Base-by-base conservation (phyloP, 768 basidiomycete species). In the Mycena rebaudengoi region DNA sequence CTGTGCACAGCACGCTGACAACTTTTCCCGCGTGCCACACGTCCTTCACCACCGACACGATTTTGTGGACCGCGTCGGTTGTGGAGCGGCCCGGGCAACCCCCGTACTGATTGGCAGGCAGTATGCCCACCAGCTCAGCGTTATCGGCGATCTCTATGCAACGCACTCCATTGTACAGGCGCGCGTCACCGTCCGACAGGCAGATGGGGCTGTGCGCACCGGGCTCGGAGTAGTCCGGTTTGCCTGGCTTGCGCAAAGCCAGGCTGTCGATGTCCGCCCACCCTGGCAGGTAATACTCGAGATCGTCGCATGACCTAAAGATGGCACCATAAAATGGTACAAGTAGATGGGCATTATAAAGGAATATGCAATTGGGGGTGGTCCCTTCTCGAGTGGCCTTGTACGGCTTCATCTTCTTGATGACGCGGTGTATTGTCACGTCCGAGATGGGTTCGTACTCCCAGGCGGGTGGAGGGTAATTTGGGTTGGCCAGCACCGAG, bases 211-310 rank as follows among this genome's bases (percentile, higher is more conserved):
- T 66, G 62, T 73, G 78, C 3, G 78, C 73, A 20, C 73, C 75
- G 5, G 79, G 73, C 0, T 67, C 58, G 5, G 70, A 48, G 69
- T 81, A 82, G 64, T 74, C 72, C 0, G 68, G 57, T 60, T 76
- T 75, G 5, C 78, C 78, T 11, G 80, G 80, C 63, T 82, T 82
- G 4, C 70, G 49, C 0, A 81, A 61, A 0, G 78, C 76, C 0
- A 78, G 53, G 0, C 78, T 79, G 2, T 29, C 63, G 0, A 67
- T 75, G 0, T 35, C n/a, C 30, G 66, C 68, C 76, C 78, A 80
- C 12, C 37, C 29, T 0, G 69, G 54, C 0, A 75, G 78, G 59
- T 77, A 76, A 44, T 62, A 35, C 7, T 68, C 39, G 0, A 79
- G 71, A 5, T 60, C 41, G 53, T 79, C 71, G 2, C 71, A 71